phyloP scores from a whole-genome alignment of 192 early-diverging fungal genomes.

The Backusella circina region DNA sequence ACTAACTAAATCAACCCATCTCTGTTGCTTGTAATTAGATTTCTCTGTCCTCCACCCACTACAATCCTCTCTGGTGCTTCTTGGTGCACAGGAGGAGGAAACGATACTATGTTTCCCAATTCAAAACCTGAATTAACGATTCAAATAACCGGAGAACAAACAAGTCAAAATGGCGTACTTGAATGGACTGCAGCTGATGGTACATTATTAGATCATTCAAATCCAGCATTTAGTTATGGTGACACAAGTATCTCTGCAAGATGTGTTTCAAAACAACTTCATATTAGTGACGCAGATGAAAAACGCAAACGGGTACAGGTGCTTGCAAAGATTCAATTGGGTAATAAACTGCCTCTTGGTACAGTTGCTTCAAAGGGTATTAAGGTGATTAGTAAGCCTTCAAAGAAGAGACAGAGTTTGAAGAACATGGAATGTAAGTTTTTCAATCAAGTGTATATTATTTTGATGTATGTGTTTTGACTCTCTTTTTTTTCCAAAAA shows the following conservation, averaged over 20 bases:
- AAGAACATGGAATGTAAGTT: conserved; percentile 66
- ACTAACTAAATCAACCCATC: neutral
- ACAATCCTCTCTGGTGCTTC: conserved; percentile 68
- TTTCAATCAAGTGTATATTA: too few species aligned
- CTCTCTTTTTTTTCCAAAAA: neutral
- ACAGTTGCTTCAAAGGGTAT: conserved; percentile 76
- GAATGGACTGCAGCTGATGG: conserved; percentile 46
- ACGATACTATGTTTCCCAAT: neutral
- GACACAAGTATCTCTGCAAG: conserved; percentile 53
- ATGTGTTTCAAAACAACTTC: conserved; percentile 79
- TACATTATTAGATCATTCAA: conserved; percentile 40
- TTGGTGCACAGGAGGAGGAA: conserved; percentile 49
- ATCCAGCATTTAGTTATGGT: conserved; percentile 3
- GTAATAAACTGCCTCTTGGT: conserved; percentile 55
- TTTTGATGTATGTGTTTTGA: neutral
- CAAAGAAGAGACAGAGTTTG: conserved; percentile 82
- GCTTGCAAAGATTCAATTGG: conserved; percentile 66
- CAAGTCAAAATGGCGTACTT: conserved; percentile 48
- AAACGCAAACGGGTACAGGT: conserved; percentile 76
- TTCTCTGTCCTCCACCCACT: conserved; percentile 81
- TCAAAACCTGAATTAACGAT: conserved; percentile 47
- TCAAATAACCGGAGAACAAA: conserved; percentile 54
- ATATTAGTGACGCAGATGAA: conserved; percentile 81
- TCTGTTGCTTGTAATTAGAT: conserved; percentile 37
- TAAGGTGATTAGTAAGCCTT: conserved; percentile 90